Percentiles rank a stretch among this genome's conserved stretches.
These are phyloP conservation scores for Lecanicillium sp. DNA, from an alignment of 2,329 filamentous ascomycete species.

Conservation along the genomic window DNA sequence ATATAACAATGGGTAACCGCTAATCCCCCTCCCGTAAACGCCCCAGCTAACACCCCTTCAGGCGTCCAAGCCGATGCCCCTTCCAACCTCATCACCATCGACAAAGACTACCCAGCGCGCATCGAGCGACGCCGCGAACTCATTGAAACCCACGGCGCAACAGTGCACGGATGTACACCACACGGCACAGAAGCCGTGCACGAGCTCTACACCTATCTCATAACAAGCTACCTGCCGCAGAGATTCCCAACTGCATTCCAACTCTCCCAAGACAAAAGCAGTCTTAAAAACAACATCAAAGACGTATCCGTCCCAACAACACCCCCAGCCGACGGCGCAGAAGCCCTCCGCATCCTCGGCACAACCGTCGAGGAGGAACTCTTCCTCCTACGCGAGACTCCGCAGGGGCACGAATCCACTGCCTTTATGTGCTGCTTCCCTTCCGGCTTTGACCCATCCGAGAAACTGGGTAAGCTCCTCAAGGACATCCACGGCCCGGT, in stretches of 20 bases:
- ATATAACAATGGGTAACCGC: slow-evolving; percentile 44
- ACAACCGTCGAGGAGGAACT: slow-evolving; percentile 48
- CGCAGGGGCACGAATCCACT: slow-evolving; percentile 31
- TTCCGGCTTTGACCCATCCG: slow-evolving; percentile 40
- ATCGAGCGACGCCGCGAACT: slow-evolving; percentile 32
- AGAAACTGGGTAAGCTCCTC: slow-evolving; percentile 40
- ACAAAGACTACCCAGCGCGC: slow-evolving; percentile 38
- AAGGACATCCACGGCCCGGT: slow-evolving; percentile 43
- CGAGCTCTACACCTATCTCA: slow-evolving; percentile 40
- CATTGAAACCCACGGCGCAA: slow-evolving; percentile 27
- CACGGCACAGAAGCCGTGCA: slow-evolving; percentile 31
- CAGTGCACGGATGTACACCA: slow-evolving; percentile 33
- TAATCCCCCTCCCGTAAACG: slow-evolving; percentile 2
- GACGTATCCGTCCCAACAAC: slow-evolving; percentile 12
- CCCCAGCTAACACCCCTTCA: slow-evolving; percentile 13
- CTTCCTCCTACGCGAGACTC: slow-evolving; percentile 37
- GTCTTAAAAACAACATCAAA: slow-evolving; percentile 26
- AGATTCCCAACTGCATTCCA: slow-evolving; percentile 41
- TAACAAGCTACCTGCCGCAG: slow-evolving; percentile 36
- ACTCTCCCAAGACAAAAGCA: slow-evolving; percentile 28
- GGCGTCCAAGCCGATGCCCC: slow-evolving; percentile 33
- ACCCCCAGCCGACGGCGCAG: slow-evolving; percentile 3
- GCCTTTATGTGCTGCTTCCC: slow-evolving; percentile 46
- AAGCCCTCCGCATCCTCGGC: slow-evolving; percentile 32
- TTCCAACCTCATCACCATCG: slow-evolving; percentile 44